Conservation (phyloP, 257 asterid species). For the Agastache rugosa region DNA sequence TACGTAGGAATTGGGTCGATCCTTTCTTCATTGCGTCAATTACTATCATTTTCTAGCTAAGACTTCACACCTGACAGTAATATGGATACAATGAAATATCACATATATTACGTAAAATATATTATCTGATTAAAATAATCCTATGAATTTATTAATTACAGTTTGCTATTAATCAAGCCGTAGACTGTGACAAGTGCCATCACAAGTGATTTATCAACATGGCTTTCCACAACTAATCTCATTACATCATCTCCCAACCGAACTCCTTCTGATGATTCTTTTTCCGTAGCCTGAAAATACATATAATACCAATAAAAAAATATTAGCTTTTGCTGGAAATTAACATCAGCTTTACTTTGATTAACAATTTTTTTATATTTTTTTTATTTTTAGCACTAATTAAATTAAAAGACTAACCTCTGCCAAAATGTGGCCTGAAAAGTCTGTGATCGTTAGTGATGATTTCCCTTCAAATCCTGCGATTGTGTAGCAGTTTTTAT, state of each 20-base stretch:
- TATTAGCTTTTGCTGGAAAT: not conserved
- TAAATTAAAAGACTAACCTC: conserved; percentile 43
- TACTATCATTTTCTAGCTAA: too few species aligned
- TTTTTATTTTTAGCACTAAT: too few species aligned
- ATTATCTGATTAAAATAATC: not conserved
- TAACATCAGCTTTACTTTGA: too few species aligned
- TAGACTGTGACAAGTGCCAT: conserved; percentile 69
- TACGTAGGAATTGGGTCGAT: too few species aligned
- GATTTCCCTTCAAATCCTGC: conserved; percentile 55
- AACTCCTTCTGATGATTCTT: conserved; percentile 63
- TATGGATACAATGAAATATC: too few species aligned
- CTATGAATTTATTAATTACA: conserved; percentile 29
- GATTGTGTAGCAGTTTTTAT: conserved; percentile 45
- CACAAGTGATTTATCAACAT: conserved; percentile 56
- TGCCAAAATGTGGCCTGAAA: conserved; percentile 54
- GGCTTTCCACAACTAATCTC: conserved; percentile 59
- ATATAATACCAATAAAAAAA: not conserved
- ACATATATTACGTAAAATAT: too few species aligned
- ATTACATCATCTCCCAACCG: conserved; percentile 77
- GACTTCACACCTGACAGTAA: too few species aligned
- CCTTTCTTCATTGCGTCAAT: too few species aligned
- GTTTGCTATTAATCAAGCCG: conserved; percentile 56
- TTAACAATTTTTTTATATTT: too few species aligned
- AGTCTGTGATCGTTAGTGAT: conserved; percentile 50
- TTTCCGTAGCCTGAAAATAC: conserved; percentile 54